phyloP scores from a whole-genome alignment of 352 stramenopile genomes.

The Phytophthora quininea region DNA sequence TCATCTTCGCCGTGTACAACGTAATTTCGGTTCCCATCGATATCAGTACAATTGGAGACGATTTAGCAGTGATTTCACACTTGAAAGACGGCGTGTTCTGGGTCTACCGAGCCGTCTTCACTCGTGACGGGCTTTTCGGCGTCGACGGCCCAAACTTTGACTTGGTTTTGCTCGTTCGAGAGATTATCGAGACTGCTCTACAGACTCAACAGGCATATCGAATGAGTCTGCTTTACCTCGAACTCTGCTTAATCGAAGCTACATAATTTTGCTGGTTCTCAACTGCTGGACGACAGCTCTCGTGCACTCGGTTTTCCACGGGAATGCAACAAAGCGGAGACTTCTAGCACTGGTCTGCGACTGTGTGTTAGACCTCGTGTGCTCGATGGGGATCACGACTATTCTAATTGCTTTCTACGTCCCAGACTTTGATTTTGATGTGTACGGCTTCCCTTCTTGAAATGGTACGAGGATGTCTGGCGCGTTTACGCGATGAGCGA shows the following conservation, averaged over 20 bases:
- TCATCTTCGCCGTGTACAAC: slow-evolving; percentile 36
- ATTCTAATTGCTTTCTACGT: slow-evolving; percentile 26
- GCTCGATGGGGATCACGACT: slow-evolving; percentile 40
- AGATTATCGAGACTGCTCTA: slow-evolving; percentile 36
- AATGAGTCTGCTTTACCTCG: slow-evolving; percentile 32
- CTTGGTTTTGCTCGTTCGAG: slow-evolving; percentile 28
- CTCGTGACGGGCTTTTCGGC: slow-evolving; percentile 30
- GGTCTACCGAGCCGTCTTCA: slow-evolving; percentile 30
- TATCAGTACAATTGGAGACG: neutral
- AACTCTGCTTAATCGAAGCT: slow-evolving; percentile 30
- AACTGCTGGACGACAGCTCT: slow-evolving; percentile 49
- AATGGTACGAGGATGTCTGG: slow-evolving; percentile 56
- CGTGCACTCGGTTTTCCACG: slow-evolving; percentile 30
- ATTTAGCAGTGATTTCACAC: slow-evolving; percentile 1
- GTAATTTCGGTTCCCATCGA: slow-evolving; percentile 13
- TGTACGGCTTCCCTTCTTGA: slow-evolving; percentile 25
- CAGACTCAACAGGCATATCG: slow-evolving; percentile 40
- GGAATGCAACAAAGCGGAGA: slow-evolving; percentile 15
- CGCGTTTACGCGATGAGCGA: slow-evolving; percentile 47
- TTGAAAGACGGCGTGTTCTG: slow-evolving; percentile 19
- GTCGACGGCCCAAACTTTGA: slow-evolving; percentile 41
- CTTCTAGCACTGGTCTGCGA: slow-evolving; percentile 41
- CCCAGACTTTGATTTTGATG: slow-evolving; percentile 22
- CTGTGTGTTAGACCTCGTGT: slow-evolving; percentile 44
- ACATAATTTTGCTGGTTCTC: slow-evolving; percentile 27